phyloP scores from a whole-genome alignment of 1,139 yeast species.

The Nakaseomyces nivariensis region DNA sequence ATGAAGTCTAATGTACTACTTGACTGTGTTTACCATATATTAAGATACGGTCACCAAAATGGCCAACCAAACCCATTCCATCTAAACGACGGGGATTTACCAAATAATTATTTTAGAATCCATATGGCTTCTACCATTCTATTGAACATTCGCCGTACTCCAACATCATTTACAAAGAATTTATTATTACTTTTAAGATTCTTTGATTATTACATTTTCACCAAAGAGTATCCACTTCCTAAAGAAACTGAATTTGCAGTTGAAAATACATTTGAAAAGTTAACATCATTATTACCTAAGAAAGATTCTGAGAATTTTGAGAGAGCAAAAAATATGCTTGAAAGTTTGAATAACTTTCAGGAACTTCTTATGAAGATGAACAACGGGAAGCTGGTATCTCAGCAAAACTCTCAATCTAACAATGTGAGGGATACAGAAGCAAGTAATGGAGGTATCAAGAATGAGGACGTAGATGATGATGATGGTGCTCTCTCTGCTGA shows the following conservation, averaged over 20 bases:
- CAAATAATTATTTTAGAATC: constrained; percentile 64
- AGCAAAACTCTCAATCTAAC: constrained; percentile 4
- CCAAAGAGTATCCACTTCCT: constrained; percentile 58
- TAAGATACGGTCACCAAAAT: constrained; percentile 60
- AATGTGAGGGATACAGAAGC: neutral
- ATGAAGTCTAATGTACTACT: constrained; percentile 40
- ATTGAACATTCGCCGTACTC: constrained; percentile 15
- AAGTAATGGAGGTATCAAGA: constrained; percentile 5
- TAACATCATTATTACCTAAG: constrained; percentile 7
- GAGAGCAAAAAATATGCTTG: constrained; percentile 35
- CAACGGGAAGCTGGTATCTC: constrained; percentile 5
- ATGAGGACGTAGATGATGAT: constrained; percentile 9
- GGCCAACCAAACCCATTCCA: constrained; percentile 45
- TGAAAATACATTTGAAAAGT: constrained; percentile 34
- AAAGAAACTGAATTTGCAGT: constrained; percentile 51
- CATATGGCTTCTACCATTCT: constrained; percentile 41
- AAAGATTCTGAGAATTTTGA: constrained; percentile 28
- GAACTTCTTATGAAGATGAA: constrained; percentile 18
- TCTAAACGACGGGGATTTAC: constrained; percentile 42
- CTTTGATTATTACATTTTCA: constrained; percentile 65
- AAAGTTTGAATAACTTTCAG: constrained; percentile 35
- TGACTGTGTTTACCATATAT: constrained; percentile 47
- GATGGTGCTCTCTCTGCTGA: constrained; percentile 7
- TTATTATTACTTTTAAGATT: constrained; percentile 45
- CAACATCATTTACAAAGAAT: constrained; percentile 21